Conservation (phyloP, 164 flowering plant species). For the Platanus orientalis region DNA sequence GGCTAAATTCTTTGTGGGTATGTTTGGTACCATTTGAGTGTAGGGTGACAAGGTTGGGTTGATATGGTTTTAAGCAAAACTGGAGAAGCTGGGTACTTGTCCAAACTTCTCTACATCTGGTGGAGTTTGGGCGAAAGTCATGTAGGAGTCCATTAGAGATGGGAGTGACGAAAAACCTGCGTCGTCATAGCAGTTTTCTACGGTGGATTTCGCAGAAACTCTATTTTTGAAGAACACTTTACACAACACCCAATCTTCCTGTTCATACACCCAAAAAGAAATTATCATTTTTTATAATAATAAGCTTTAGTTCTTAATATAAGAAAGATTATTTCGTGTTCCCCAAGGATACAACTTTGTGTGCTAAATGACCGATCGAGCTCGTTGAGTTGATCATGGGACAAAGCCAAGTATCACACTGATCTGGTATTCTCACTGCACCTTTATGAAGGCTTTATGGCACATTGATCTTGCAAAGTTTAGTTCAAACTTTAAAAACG, state of each 20-base stretch:
- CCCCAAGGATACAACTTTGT: too few relatives aligned
- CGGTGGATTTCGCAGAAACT: constrained; percentile 15
- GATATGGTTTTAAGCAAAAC: constrained; percentile 21
- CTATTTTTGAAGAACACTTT: constrained; percentile 52
- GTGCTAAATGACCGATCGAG: too few relatives aligned
- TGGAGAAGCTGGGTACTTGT: constrained; percentile 78
- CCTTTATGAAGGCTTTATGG: too few relatives aligned
- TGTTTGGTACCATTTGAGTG: constrained; percentile 11
- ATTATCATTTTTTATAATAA: too few relatives aligned
- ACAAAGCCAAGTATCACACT: too few relatives aligned
- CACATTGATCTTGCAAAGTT: too few relatives aligned
- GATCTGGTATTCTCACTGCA: too few relatives aligned
- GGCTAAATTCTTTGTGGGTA: constrained; percentile 9
- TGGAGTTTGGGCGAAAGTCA: constrained; percentile 36
- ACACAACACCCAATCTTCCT: constrained; percentile 70
- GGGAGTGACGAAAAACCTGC: constrained; percentile 40
- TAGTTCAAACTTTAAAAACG: too few relatives aligned
- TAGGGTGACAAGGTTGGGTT: constrained; percentile 17
- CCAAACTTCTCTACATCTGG: constrained; percentile 17
- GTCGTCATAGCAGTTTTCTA: constrained; percentile 23
- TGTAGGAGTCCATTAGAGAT: constrained; percentile 45
- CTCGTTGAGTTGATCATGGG: too few relatives aligned
- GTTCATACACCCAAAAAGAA: constrained; percentile 1
- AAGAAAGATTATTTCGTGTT: too few relatives aligned
- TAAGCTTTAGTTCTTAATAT: too few relatives aligned